Base-by-base conservation (phyloP, 768 basidiomycete genomes). In the Hortiboletus campestris region DNA sequence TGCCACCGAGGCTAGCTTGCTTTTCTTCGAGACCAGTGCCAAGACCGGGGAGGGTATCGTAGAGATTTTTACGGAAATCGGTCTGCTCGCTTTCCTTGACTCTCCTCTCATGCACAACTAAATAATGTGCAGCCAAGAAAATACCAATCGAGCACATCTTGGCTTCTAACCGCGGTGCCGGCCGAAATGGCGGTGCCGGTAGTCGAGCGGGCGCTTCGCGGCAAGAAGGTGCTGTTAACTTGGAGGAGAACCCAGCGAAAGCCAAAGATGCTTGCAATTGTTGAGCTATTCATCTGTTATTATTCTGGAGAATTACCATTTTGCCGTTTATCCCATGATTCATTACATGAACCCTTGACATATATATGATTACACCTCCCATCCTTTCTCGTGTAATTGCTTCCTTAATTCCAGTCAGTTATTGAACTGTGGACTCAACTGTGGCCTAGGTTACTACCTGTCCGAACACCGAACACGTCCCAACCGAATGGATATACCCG, bases 61-160 rank as follows among this genome's bases (percentile, higher is more conserved):
- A 25, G 97, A 98, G 67, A 85, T 98, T 31, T 99, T 99, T 72
- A 98, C 95, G 12, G 95, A 98, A 74, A 98, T 99, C 66, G 96
- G 95, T 98, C 50, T 53, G 83, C 72, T 14, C 20, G 4, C 40
- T 54, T 53, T 19, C 46, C 17, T 47, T 17, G 6, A 43, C 12
- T 34, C 29, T 20, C 6, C 19, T 7, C 28, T 46, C 31, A 25
- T 29, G 6, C 35, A 46, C 17, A 4, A 55, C 49, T 32, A 14
- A 36, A 19, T 29, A 12, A 25, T 48, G 48, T 57, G 8, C 71
- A 89, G 88, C 88, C 71, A 89, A 88, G 80, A 88, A 88, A 66
- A 86, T 89, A 64, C 88, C 88, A n/a, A 91, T 98, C 70, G 96
- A 98, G 65, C 89, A 93, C 62, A 94, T 97, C 64, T 75, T 94